Conservation (phyloP, 2,329 filamentous ascomycete genomes). For the Coniella lustricola region DNA sequence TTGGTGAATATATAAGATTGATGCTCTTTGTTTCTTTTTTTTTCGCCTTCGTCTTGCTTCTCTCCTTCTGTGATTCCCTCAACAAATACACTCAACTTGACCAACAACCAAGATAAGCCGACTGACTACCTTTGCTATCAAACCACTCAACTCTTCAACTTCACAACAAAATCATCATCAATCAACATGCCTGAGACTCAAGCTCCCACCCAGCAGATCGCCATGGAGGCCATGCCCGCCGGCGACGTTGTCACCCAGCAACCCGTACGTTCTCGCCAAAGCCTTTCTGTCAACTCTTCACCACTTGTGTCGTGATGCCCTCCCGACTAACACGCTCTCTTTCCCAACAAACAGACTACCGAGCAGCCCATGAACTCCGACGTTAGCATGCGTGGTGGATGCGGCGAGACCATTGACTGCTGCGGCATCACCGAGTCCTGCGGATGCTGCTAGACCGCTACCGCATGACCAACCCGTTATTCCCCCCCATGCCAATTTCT, state of each 20-base stretch:
- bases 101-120: neutral
- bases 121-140: neutral
- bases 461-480: neutral
- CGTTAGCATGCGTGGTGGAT: slow-evolving; percentile 13
- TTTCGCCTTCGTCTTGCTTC: no score
- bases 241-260: slow-evolving; percentile 23
- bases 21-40: neutral
- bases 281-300: neutral
- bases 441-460: slow-evolving; percentile 4
- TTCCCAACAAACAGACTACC: neutral
- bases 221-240: slow-evolving; percentile 23
- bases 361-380: slow-evolving; percentile 8
- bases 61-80: no score
- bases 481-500: no score
- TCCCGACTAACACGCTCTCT: neutral
- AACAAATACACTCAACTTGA: no score
- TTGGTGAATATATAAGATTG: no score
- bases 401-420: slow-evolving; percentile 15
- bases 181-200: slow-evolving; percentile 24
- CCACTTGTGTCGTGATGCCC: neutral
- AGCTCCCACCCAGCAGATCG: slow-evolving; percentile 23
- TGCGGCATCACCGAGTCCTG: slow-evolving; percentile 14
- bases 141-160: neutral
- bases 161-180: neutral
- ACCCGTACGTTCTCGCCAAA: slow-evolving; percentile 21